Base-by-base conservation (phyloP, 2,329 filamentous ascomycete genomes). In the Colletotrichum falcatum region DNA sequence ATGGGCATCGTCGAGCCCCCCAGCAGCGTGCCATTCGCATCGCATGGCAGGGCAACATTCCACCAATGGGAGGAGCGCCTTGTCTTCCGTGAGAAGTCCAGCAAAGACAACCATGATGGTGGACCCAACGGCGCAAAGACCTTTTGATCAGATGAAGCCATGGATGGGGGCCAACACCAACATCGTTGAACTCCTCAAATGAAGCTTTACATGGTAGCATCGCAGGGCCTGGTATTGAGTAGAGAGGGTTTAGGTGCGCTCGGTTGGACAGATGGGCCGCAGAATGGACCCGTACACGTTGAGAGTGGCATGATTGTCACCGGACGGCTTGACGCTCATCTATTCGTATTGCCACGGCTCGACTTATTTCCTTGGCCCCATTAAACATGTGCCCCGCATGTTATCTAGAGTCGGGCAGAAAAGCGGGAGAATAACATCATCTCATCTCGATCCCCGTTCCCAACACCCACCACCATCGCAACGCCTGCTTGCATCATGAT, bases 1-100 rank as follows among this genome's bases (percentile, higher is more conserved):
- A 79, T 79, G 18, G 77, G 78, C 5, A 79, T 74, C 5, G 77
- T 79, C 83, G 85, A 86, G 76, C 85, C 6, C 8, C 5, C 39
- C 16, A 20, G 42, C n/a, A 8, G 51, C 65, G 69, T 16, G 59
- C 59, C 65, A 85, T 78, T 26, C 83, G 79, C 6, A 78, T 77
- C 55, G 82, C 80, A 11, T 42, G 16, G 83, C 83, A 39, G 85
- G 75, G 16, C 79, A 76, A 12, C 80, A 77, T 70, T 85, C 83
- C n/a, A 81, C 65, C 35, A 64, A 37, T 73, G 18, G 78, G 44
- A 87, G 76, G n/a, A n/a, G 4, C 80, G 75, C 71, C 78, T 81
- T 6, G 82, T 83, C 54, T 81, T 85, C 5, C 82, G 79, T 3
- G 86, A 85, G 70, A 85, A 87, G 74, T 87, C 84, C 12, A 84